Evolutionary conservation across 768 basidiomycete species (phyloP).

Genomic region (Russula virescens): DNA sequence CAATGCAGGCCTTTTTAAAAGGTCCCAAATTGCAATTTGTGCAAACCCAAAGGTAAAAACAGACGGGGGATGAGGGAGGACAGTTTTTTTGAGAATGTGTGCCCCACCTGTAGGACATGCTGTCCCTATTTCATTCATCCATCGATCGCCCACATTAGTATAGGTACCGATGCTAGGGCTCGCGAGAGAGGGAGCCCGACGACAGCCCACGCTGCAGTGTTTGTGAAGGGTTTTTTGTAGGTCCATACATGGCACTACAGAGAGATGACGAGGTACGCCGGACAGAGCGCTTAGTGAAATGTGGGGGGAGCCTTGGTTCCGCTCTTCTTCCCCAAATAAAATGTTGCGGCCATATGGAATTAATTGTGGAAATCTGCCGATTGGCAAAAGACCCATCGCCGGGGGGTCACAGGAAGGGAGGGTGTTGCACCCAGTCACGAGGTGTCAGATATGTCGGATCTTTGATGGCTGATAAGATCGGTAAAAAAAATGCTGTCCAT

Average conservation of each 20-base stretch:
- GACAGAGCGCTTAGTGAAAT: constrained; percentile 6
- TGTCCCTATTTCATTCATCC: constrained; percentile 7
- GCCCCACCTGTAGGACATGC: constrained; percentile 10
- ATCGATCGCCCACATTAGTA: constrained; percentile 18
- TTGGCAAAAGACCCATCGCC: background rate
- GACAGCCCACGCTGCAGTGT: constrained; percentile 15
- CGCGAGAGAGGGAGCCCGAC: background rate
- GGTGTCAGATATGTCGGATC: constrained; percentile 20
- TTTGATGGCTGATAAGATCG: constrained; percentile 24
- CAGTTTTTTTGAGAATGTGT: constrained; percentile 2
- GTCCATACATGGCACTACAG: constrained; percentile 12
- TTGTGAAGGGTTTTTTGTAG: constrained; percentile 21
- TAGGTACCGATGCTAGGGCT: constrained; percentile 12
- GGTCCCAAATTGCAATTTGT: constrained; percentile 20
- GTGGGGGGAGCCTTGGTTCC: constrained; percentile 17
- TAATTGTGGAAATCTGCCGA: background rate
- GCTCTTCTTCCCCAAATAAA: constrained; percentile 7
- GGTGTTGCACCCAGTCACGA: constrained; percentile 5
- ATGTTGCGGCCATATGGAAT: background rate
- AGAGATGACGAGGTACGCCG: constrained; percentile 7
- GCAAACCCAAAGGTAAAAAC: constrained; percentile 3
- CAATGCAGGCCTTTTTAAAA: constrained; percentile 12
- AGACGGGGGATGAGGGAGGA: background rate
- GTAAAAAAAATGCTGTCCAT: background rate
- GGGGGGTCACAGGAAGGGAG: background rate